Conservation (phyloP, 495 filamentous ascomycete genomes). For the Lepraria neglecta region DNA sequence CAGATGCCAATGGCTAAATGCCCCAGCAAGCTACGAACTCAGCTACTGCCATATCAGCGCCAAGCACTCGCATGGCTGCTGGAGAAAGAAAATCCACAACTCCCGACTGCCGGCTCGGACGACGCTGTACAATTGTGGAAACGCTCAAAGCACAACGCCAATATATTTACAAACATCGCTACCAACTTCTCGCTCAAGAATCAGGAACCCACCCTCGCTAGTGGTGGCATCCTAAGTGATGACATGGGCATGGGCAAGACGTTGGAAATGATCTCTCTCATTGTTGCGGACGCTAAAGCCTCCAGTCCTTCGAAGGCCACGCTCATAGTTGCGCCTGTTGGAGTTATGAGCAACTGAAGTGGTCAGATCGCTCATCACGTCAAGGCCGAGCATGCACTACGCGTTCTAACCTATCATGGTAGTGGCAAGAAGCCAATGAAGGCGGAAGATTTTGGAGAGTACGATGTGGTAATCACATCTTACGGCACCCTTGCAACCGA, state of each 20-base stretch:
- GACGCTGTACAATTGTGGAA: conserved; percentile 82
- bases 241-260: conserved; percentile 97
- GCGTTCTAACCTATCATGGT: conserved; percentile 72
- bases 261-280: conserved; percentile 75
- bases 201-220: conserved; percentile 54
- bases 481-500: conserved; percentile 58
- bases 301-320: conserved; percentile 43
- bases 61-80: conserved; percentile 81
- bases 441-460: conserved; percentile 46
- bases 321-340: conserved; percentile 75
- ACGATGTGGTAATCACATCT: conserved; percentile 77
- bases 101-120: conserved; percentile 55
- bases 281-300: conserved; percentile 53
- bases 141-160: conserved; percentile 36
- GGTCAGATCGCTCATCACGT: conserved; percentile 75
- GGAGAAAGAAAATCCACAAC: conserved; percentile 61
- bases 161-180: conserved; percentile 64
- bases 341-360: conserved; percentile 91
- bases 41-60: conserved; percentile 75
- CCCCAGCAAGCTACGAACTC: conserved; percentile 55
- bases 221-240: conserved; percentile 82
- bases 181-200: conserved; percentile 59
- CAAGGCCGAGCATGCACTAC: conserved; percentile 50
- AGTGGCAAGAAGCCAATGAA: conserved; percentile 49
- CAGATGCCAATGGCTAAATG: conserved; percentile 68